A percentile compares a stretch with the other conserved stretches of the same genome.
Evolutionary conservation across 345 rosid species (phyloP).

Genomic region (sweet orange (Citrus sinensis)): DVS_A1.0 CM039163.1:37117001-37117500

Average conservation of each 20-base stretch:
- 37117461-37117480: slow-evolving; percentile 38
- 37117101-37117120: slow-evolving; percentile 62
- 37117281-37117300: slow-evolving; percentile 36
- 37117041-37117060: slow-evolving; percentile 54
- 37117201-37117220: too few relatives aligned
- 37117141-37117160: slow-evolving; percentile 71
- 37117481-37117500: not conserved
- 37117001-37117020: slow-evolving; percentile 76
- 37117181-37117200: slow-evolving; percentile 43
- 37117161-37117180: slow-evolving; percentile 66
- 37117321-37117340: slow-evolving; percentile 71
- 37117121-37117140: slow-evolving; percentile 64
- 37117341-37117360: slow-evolving; percentile 69
- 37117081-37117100: slow-evolving; percentile 66
- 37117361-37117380: slow-evolving; percentile 50
- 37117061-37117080: slow-evolving; percentile 67
- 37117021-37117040: slow-evolving; percentile 56
- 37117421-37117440: slow-evolving; percentile 74
- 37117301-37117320: slow-evolving; percentile 45
- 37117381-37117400: slow-evolving; percentile 31
- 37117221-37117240: slow-evolving; percentile 13
- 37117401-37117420: slow-evolving; percentile 44
- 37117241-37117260: slow-evolving; percentile 58
- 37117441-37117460: slow-evolving; percentile 84
- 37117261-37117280: slow-evolving; percentile 58